Evolutionary conservation across 208 protist species (phyloP).

Genomic region (Strigomonas culicis): DNA sequence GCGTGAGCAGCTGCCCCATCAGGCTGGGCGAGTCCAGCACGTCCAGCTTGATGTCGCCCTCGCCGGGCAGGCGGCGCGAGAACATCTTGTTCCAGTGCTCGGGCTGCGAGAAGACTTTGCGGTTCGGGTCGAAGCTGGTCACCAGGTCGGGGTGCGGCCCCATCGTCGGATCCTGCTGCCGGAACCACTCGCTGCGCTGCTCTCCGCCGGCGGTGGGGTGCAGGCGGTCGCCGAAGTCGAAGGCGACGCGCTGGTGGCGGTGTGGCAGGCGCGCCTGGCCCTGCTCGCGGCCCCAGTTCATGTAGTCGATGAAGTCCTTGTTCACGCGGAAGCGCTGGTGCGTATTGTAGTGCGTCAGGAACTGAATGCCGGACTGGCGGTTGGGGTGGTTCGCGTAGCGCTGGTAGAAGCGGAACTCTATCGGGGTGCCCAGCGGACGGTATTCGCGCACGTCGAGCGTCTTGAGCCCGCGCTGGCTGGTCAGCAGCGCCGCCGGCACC

Average conservation of each 20-base stretch:
- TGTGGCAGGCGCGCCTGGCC: constrained; percentile 86
- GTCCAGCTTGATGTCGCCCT: constrained; percentile 72
- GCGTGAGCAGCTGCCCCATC: constrained; percentile 65
- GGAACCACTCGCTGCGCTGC: constrained; percentile 47
- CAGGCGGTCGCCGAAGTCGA: constrained; percentile 87
- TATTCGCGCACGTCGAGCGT: constrained; percentile 87
- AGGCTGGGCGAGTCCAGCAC: constrained; percentile 67
- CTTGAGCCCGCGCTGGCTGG: constrained; percentile 50
- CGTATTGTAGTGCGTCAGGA: constrained; percentile 88
- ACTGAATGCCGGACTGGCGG: constrained; percentile 83
- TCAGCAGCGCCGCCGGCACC: constrained; percentile 3
- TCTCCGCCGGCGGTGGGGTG: constrained; percentile 55
- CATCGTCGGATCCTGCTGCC: constrained; percentile 62
- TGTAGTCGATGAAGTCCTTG: constrained; percentile 91
- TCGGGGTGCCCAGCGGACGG: constrained; percentile 72
- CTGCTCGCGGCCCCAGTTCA: constrained; percentile 90
- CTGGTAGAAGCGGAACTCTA: constrained; percentile 92
- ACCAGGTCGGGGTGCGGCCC: constrained; percentile 54
- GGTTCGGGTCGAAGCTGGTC: constrained; percentile 71
- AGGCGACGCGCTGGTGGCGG: constrained; percentile 87
- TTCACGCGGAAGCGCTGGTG: constrained; percentile 87
- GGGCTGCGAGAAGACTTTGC: constrained; percentile 77
- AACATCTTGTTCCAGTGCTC: constrained; percentile 92
- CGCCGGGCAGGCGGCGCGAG: constrained; percentile 76
- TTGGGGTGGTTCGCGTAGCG: constrained; percentile 90